Percentiles rank a stretch among this genome's conserved stretches.
These are phyloP conservation scores for Cyberlindnera xylosilytica DNA, from an alignment of 805 yeast species.

Conservation along the genomic window DNA sequence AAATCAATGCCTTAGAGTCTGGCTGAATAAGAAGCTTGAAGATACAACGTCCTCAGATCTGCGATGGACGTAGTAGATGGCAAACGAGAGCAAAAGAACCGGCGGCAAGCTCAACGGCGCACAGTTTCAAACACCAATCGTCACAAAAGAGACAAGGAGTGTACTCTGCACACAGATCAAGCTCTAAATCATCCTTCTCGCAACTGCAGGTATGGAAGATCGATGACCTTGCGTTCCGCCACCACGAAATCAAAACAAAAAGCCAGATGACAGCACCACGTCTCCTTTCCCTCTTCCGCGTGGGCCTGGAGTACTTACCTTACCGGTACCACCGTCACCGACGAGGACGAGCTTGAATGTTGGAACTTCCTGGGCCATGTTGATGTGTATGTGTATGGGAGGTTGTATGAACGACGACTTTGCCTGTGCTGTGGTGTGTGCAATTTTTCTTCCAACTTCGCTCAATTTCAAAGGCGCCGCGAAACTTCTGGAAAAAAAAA, in stretches of 20 bases:
- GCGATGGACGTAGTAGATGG: too few species aligned
- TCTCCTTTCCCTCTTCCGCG: too few species aligned
- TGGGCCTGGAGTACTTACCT: too few species aligned
- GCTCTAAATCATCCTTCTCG: too few species aligned
- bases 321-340: constrained; percentile 99
- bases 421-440: background rate
- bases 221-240: background rate
- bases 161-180: too few species aligned
- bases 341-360: constrained; percentile 97
- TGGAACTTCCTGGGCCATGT: constrained; percentile 80
- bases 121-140: too few species aligned
- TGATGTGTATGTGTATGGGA: background rate
- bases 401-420: background rate
- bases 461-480: constrained; percentile 1
- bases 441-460: constrained; percentile 3
- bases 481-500: background rate
- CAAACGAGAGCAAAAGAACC: background rate
- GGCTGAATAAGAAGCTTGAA: too few species aligned
- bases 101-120: too few species aligned
- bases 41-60: too few species aligned
- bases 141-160: too few species aligned
- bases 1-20: too few species aligned
- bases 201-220: background rate
- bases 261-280: background rate
- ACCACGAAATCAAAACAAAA: constrained; percentile 4